Evolutionary conservation across 805 yeast species (phyloP).

Genomic region (Wickerhamiella australiensis): DNA sequence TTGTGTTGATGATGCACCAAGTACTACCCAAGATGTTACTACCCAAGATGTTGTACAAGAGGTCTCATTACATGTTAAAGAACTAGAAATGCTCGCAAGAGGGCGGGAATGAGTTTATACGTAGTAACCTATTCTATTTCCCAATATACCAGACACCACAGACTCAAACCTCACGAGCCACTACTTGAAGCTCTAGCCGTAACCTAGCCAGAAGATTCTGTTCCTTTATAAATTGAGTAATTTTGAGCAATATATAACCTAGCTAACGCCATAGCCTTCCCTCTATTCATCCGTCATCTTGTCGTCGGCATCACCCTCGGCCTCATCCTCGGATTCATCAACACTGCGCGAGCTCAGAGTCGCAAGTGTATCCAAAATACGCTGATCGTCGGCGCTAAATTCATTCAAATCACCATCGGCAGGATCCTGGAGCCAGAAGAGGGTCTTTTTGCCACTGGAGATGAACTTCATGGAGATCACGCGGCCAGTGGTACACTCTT

Average conservation of each 20-base stretch:
- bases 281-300: slow-evolving; percentile 1
- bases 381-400: slow-evolving; percentile 48
- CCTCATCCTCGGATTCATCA: slow-evolving; percentile 24
- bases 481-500: slow-evolving; percentile 63
- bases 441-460: slow-evolving; percentile 45
- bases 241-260: neutral
- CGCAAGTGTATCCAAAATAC: slow-evolving; percentile 37
- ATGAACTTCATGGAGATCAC: slow-evolving; percentile 56
- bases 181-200: too few species aligned
- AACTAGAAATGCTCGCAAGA: too few species aligned
- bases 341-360: slow-evolving; percentile 28
- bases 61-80: too few species aligned
- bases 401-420: slow-evolving; percentile 43
- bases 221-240: neutral
- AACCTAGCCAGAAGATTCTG: too few species aligned
- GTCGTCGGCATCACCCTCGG: slow-evolving; percentile 18
- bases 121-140: too few species aligned
- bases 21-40: too few species aligned
- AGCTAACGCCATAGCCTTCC: neutral
- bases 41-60: too few species aligned
- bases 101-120: too few species aligned
- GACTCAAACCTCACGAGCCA: too few species aligned
- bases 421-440: slow-evolving; percentile 65
- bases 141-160: too few species aligned
- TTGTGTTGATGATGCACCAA: too few species aligned